These are phyloP conservation scores for Termitomyces sp. DNA, from an alignment of 768 basidiomycete genomes.

Conservation along the genomic window DNA sequence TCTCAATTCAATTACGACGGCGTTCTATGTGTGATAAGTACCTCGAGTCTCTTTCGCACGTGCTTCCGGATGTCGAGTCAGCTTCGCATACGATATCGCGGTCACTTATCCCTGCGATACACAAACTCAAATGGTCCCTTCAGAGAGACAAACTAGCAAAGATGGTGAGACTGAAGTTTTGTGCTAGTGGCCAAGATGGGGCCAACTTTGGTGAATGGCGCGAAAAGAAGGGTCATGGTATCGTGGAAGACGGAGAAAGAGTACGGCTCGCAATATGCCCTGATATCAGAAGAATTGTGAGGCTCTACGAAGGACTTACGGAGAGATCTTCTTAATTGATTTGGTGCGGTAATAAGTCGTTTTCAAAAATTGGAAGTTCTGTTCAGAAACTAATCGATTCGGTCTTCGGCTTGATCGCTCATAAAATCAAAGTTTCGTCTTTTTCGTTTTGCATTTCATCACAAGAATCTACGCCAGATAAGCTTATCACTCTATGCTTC, in stretches of 20 bases:
- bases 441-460: background rate
- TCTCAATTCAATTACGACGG: conserved; percentile 50
- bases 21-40: conserved; percentile 32
- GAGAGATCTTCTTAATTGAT: conserved; percentile 2
- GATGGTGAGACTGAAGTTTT: conserved; percentile 43
- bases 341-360: background rate
- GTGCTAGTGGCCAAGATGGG: conserved; percentile 21
- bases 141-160: conserved; percentile 59
- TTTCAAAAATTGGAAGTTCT: background rate
- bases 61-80: conserved; percentile 62
- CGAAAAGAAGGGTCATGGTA: conserved; percentile 41
- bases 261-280: conserved; percentile 68
- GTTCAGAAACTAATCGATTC: background rate
- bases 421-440: background rate
- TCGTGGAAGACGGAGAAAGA: conserved; percentile 59
- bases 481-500: background rate
- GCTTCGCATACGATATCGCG: conserved; percentile 53
- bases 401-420: background rate
- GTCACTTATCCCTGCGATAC: conserved; percentile 57
- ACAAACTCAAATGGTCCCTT: conserved; percentile 67
- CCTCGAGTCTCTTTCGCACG: conserved; percentile 42
- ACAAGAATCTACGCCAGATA: background rate
- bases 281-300: conserved; percentile 50
- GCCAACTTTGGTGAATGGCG: conserved; percentile 49
- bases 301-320: conserved; percentile 49